Evolutionary conservation across 2,329 filamentous ascomycete species (phyloP).

Genomic region (Ophiostoma pallidulum): DNA sequence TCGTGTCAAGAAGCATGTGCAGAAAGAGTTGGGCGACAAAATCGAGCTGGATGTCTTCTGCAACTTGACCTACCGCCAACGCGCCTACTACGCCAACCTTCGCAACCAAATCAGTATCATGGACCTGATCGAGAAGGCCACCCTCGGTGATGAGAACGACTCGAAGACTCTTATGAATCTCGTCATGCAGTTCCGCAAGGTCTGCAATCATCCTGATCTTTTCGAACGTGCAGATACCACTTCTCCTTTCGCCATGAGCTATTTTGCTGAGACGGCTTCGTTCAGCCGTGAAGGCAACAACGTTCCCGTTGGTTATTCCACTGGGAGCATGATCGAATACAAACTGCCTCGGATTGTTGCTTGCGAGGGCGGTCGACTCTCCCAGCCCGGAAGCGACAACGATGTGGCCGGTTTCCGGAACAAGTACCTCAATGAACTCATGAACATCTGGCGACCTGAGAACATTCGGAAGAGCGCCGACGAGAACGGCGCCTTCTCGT

Average conservation of each 20-base stretch:
- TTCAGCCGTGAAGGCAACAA: conserved; percentile 82
- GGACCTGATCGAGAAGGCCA: conserved; percentile 96
- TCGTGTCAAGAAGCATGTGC: conserved; percentile 98
- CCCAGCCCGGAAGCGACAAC: conserved; percentile 66
- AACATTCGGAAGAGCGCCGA: conserved; percentile 58
- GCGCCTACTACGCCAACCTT: conserved; percentile 84
- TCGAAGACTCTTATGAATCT: conserved; percentile 97
- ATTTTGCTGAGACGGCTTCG: conserved; percentile 89
- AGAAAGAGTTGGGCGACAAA: conserved; percentile 98
- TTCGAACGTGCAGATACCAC: conserved; percentile 91
- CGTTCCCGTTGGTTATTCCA: conserved; percentile 77
- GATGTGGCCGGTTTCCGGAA: conserved; percentile 66
- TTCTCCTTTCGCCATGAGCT: conserved; percentile 73
- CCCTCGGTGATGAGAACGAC: conserved; percentile 86
- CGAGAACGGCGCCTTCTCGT: conserved; percentile 66
- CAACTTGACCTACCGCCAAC: conserved; percentile 89
- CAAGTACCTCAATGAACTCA: conserved; percentile 66
- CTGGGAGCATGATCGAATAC: conserved; percentile 78
- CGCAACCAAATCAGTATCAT: conserved; percentile 97
- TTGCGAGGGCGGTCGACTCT: conserved; percentile 66
- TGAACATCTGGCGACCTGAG: conserved; percentile 85
- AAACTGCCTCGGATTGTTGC: conserved; percentile 73
- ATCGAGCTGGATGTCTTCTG: conserved; percentile 95
- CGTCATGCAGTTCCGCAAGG: conserved; percentile 99
- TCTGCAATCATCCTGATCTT: conserved; percentile 95